phyloP scores from a whole-genome alignment of 257 asterid species.

The Prunella vulgaris region DNA sequence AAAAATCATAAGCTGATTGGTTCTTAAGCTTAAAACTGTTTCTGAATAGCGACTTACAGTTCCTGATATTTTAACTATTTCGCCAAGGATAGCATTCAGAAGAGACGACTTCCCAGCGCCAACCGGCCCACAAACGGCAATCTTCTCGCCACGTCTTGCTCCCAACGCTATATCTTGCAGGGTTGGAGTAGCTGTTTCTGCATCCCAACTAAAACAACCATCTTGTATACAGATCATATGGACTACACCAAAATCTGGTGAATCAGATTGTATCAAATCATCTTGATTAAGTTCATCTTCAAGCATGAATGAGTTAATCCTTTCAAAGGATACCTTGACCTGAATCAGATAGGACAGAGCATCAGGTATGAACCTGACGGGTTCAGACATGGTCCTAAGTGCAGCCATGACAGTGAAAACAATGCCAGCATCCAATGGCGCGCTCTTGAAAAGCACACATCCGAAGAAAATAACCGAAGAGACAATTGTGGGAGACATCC shows the following conservation, averaged over 20 bases:
- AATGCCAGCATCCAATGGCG: constrained; percentile 53
- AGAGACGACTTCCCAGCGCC: constrained; percentile 80
- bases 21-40: too few relatives aligned
- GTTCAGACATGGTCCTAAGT: constrained; percentile 55
- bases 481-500: constrained; percentile 70
- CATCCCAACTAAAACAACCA: constrained; percentile 63
- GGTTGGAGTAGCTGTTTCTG: constrained; percentile 31
- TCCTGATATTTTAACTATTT: constrained; percentile 62
- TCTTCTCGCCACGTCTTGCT: constrained; percentile 47
- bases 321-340: constrained; percentile 57
- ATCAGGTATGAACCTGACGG: constrained; percentile 58
- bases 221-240: constrained; percentile 25
- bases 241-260: constrained; percentile 11
- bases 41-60: constrained; percentile 49
- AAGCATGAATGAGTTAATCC: constrained; percentile 52
- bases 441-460: constrained; percentile 48
- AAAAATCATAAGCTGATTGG: not conserved
- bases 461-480: constrained; percentile 56
- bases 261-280: not conserved
- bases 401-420: constrained; percentile 64
- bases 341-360: constrained; percentile 55
- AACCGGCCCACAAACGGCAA: constrained; percentile 71
- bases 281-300: constrained; percentile 61
- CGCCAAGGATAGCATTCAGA: constrained; percentile 63
- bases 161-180: constrained; percentile 28